A percentile compares a stretch with the other conserved stretches of the same genome.
These are phyloP conservation scores for Saururus chinensis DNA, from an alignment of 164 flowering plant genomes.

Conservation along the genomic window DNA sequence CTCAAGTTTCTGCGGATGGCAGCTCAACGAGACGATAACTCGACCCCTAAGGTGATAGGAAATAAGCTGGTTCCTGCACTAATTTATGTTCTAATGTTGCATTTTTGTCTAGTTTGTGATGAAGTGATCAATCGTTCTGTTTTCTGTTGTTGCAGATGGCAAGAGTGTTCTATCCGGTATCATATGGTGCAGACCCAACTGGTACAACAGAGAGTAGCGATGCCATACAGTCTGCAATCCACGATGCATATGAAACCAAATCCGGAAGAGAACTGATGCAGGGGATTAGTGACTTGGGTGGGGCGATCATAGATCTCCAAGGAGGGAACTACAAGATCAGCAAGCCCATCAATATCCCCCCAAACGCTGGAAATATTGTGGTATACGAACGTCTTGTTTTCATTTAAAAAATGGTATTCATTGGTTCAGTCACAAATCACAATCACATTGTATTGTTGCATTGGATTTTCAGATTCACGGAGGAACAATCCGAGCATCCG, in stretches of 20 bases:
- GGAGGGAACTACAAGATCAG: conserved; percentile 10
- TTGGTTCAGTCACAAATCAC: background rate
- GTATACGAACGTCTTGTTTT: conserved; percentile 1
- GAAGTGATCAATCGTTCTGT: too few relatives aligned
- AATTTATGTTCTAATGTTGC: background rate
- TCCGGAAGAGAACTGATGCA: conserved; percentile 1
- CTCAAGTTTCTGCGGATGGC: background rate
- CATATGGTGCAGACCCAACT: conserved; percentile 12
- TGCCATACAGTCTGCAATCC: conserved; percentile 6
- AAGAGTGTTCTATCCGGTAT: conserved; percentile 3
- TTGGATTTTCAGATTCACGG: conserved; percentile 8
- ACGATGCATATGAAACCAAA: conserved; percentile 3
- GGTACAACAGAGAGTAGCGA: conserved; percentile 9
- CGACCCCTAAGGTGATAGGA: background rate
- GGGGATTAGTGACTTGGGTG: conserved; percentile 11
- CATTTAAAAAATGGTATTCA: background rate
- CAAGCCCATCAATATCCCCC: conserved; percentile 9
- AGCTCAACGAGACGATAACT: background rate
- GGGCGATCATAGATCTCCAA: conserved; percentile 8
- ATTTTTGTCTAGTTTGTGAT: too few relatives aligned
- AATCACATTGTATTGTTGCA: background rate
- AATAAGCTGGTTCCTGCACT: background rate
- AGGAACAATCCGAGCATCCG: conserved; percentile 11
- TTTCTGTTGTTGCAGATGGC: background rate
- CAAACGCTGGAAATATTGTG: conserved; percentile 8